Evolutionary conservation across 441 rosid genomes (phyloP), one percentile per base, ranked within the genome.

Genomic region (Viola pubescens): DNA sequence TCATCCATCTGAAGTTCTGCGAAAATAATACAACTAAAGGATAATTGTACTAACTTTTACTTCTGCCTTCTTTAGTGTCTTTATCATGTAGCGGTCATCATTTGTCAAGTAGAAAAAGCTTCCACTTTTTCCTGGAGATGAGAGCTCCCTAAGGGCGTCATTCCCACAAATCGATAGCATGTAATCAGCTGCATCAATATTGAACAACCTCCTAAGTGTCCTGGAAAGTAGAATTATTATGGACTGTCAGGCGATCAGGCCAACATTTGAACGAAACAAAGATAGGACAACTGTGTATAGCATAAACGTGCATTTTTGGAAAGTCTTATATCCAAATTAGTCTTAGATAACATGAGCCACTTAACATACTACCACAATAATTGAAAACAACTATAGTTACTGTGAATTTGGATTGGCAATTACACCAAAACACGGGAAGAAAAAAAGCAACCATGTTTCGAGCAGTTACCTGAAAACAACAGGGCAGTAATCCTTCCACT

Each of bases 401-500:
- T 26, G 34, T 26, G 34, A 26, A 26, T 1, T 26, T 26, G 34
- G 34, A 26, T 26, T 26, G 34, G 34, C 34, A 26, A 26, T 26
- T 26, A 26, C 34, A 1, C 1, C 34, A 26, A 26, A 1, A 26
- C 34, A 26, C 34, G 34, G 34, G 41, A 0, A 13, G 47, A 56
- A 60, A 51, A n/a, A n/a, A 50, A 49, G 42, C 7, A 62, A 53
- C n/a, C 34, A 26, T 34, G 61, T 54, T 16, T 6, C 40, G 50
- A 43, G 53, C 40, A 34, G 69, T 49, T 57, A 94, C 99, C 99
- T 88, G 85, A 94, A 94, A 59, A 90, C 97, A 60, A 94, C 81
- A 13, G 99, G 99, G 57, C 99, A 94, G 73, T 94, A 94, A 59
- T 94, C 99, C 71, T 94, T 91, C 99, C 99, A 94, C 75, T 64